Percentiles rank a stretch among this genome's conserved stretches.
Evolutionary conservation across 305 asterid species (phyloP).

Genomic region (Solanum aculeatissimum): DNA sequence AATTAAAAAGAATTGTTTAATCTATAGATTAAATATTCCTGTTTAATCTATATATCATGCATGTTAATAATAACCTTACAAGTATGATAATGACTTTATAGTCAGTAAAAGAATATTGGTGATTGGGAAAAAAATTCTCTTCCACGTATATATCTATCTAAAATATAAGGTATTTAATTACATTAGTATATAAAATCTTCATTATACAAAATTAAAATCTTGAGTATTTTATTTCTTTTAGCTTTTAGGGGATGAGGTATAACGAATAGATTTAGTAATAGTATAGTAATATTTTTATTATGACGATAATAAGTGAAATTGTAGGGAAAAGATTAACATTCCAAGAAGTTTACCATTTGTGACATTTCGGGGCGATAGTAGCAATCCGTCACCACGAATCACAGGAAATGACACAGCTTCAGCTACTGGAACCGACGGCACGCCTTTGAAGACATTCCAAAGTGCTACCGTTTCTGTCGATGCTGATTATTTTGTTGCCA

Average conservation of each 20-base stretch:
- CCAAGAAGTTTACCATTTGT: conserved; percentile 30
- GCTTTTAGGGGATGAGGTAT: background rate
- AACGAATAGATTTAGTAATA: no score
- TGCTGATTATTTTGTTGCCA: conserved; percentile 44
- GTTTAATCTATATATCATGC: no score
- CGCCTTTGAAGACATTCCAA: conserved; percentile 37
- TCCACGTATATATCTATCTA: background rate
- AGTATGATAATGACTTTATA: background rate
- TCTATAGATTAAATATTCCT: no score
- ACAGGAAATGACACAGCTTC: conserved; percentile 48
- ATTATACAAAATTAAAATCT: background rate
- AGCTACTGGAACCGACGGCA: conserved; percentile 20
- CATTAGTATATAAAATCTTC: background rate
- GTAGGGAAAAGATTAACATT: conserved; percentile 43
- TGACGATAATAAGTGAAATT: background rate
- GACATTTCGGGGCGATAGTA: conserved; percentile 26
- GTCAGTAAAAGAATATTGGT: background rate
- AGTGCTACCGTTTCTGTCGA: conserved; percentile 46
- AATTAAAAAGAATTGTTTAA: background rate
- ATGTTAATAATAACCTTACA: no score
- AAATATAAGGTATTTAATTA: background rate
- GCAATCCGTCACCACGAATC: conserved; percentile 34
- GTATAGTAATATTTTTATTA: background rate
- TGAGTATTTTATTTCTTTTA: background rate
- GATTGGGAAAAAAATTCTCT: background rate